phyloP scores from a whole-genome alignment of 306 rosid genomes.

The Cicer bijugum region DNA sequence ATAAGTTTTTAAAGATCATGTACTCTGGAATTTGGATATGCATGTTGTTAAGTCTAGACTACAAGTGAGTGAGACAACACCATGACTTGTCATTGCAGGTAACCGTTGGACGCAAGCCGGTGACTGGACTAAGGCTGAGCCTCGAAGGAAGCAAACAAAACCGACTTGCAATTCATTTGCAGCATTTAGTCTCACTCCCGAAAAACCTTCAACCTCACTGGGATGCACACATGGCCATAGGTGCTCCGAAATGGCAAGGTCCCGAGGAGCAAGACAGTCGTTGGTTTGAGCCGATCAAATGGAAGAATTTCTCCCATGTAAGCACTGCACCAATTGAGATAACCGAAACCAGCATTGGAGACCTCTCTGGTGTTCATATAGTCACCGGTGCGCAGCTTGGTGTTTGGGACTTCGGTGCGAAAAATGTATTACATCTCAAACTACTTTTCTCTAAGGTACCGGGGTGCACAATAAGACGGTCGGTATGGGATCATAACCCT shows the following conservation, averaged over 20 bases:
- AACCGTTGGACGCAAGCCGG: slow-evolving; percentile 97
- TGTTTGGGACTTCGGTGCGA: slow-evolving; percentile 96
- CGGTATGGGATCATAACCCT: slow-evolving; percentile 98
- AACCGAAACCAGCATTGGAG: slow-evolving; percentile 85
- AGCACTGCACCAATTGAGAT: slow-evolving; percentile 97
- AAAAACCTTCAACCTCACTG: slow-evolving; percentile 94
- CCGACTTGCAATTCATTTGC: slow-evolving; percentile 87
- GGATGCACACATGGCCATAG: slow-evolving; percentile 91
- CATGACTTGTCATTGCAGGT: slow-evolving; percentile 62
- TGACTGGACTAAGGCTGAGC: slow-evolving; percentile 86
- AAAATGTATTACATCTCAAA: slow-evolving; percentile 89
- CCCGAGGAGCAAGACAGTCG: slow-evolving; percentile 99
- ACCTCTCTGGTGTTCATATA: slow-evolving; percentile 94
- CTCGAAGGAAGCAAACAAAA: slow-evolving; percentile 90
- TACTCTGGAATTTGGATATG: not conserved
- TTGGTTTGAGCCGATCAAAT: slow-evolving; percentile 97
- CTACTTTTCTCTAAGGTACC: slow-evolving; percentile 95
- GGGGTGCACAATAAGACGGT: slow-evolving; percentile 90
- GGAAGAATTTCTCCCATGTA: slow-evolving; percentile 99
- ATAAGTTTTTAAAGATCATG: slow-evolving; percentile 18
- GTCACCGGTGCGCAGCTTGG: slow-evolving; percentile 99
- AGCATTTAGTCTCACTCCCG: slow-evolving; percentile 92
- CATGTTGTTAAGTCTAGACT: slow-evolving; percentile 31
- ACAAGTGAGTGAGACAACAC: slow-evolving; percentile 36
- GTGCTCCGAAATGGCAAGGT: slow-evolving; percentile 98